Conservation (phyloP, 2,329 filamentous ascomycete genomes). For the Pseudogymnoascus sp. region DNA sequence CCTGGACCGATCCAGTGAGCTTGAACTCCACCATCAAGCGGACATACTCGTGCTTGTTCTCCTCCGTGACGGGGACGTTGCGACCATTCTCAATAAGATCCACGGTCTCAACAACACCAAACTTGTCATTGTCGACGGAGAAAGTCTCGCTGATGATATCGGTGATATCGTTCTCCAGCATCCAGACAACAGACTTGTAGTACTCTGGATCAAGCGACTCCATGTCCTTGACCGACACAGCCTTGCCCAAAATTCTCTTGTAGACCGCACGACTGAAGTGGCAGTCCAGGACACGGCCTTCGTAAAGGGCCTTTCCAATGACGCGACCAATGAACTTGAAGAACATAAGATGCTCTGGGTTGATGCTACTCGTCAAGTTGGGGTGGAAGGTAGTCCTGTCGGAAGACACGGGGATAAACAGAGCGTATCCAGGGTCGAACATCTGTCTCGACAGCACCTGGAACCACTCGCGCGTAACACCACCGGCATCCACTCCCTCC, state of each 20-base stretch:
- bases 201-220: constrained; percentile 97
- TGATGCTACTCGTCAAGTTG: constrained; percentile 87
- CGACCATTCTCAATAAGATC: constrained; percentile 83
- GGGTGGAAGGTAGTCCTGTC: constrained; percentile 98
- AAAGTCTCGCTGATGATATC: constrained; percentile 97
- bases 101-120: constrained; percentile 79
- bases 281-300: constrained; percentile 90
- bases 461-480: constrained; percentile 98
- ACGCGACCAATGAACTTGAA: constrained; percentile 99
- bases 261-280: constrained; percentile 99
- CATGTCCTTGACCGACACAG: constrained; percentile 98
- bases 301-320: constrained; percentile 96
- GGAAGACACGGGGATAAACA: constrained; percentile 94
- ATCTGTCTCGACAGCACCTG: constrained; percentile 94
- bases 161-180: constrained; percentile 96
- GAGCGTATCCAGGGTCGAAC: constrained; percentile 96
- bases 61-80: constrained; percentile 88
- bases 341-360: constrained; percentile 91
- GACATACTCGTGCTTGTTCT: constrained; percentile 98
- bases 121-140: constrained; percentile 86
- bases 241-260: constrained; percentile 91
- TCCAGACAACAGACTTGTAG: constrained; percentile 98
- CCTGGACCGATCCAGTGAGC: constrained; percentile 82
- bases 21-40: constrained; percentile 91
- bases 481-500: constrained; percentile 94